Evolutionary conservation across 2,329 filamentous ascomycete species (phyloP), one percentile per base, ranked within the genome.

Genomic region (Lachnellula arida): DNA sequence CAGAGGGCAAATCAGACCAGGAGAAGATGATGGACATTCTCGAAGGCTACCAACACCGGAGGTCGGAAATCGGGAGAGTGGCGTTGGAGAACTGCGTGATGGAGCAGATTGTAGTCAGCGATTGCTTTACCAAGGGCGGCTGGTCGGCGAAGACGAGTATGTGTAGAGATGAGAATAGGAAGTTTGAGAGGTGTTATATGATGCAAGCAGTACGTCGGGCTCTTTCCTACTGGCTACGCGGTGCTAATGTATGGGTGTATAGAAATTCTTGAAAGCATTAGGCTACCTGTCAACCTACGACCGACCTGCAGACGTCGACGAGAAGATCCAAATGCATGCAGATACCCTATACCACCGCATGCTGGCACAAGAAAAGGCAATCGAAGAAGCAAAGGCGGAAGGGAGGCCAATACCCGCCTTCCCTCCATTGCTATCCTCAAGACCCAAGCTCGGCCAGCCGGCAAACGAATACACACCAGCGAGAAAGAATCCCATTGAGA

Each of bases 311-410:
- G 80, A 85, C 32, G 80, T 89, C 51, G 89, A 96, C 65, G 92
- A 97, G 71, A 83, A 87, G 64, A 91, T 99, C 59, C 94, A 97
- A 73, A 90, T 97, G 86, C 92, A 97, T 71, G 93, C 93, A 57
- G 94, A 99, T 75, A 84, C 83, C 60, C 79, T 99, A 42, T 99
- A 91, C 73, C 88, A 93, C 67, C 84, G 88, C 64, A 91, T 97
- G 86, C 73, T 96, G 39, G 81, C 84, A 59, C 91, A 96, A 70
- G 93, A 99, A 73, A 78, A 77, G 19, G 81, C 80, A 60, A 84
- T 89, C n/a, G 83, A 88, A 61, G 80, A 84, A 65, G 88, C 87
- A 37, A 85, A 85, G 71, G 76, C 79, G 53, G 80, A 81, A 61
- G 84, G 83, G 28, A 72, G 71, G n/a, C 77, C 80, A 0, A 69